Percentiles rank a stretch among this genome's conserved stretches.
These are phyloP conservation scores for Hypoxylon intermedium DNA, from an alignment of 495 filamentous ascomycete genomes.

Conservation along the genomic window DNA sequence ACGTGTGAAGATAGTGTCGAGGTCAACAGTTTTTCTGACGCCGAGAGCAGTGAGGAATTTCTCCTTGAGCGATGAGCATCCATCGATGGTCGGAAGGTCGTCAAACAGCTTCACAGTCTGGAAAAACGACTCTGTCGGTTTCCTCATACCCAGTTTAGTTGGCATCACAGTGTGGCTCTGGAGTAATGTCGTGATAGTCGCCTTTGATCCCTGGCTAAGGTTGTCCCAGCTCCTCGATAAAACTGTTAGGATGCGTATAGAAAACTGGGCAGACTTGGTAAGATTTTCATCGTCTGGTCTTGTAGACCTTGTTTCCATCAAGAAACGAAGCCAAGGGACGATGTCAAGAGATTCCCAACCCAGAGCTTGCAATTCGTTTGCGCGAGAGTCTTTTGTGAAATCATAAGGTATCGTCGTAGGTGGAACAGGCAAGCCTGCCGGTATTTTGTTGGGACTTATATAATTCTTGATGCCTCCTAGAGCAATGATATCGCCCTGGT, in stretches of 20 bases:
- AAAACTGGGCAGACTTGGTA: conserved; percentile 73
- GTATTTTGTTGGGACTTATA: conserved; percentile 75
- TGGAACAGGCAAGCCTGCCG: conserved; percentile 83
- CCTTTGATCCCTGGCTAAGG: conserved; percentile 68
- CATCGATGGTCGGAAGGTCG: conserved; percentile 81
- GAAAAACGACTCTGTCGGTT: conserved; percentile 88
- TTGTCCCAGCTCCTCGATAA: conserved; percentile 89
- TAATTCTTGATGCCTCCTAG: conserved; percentile 77
- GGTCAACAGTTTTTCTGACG: conserved; percentile 85
- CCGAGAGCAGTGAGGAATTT: conserved; percentile 84
- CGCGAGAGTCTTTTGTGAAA: conserved; percentile 64
- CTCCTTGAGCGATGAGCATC: conserved; percentile 81
- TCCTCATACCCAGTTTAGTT: conserved; percentile 88
- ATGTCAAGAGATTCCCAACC: conserved; percentile 84
- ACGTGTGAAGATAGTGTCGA: conserved; percentile 90
- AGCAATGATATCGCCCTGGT: conserved; percentile 70
- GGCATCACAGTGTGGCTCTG: conserved; percentile 79
- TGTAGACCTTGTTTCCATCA: conserved; percentile 66
- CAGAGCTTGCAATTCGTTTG: conserved; percentile 71
- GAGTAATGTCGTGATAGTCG: conserved; percentile 67
- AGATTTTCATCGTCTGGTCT: conserved; percentile 59
- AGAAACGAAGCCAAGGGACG: conserved; percentile 80
- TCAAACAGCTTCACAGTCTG: conserved; percentile 91
- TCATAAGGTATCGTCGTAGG: conserved; percentile 80
- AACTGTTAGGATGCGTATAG: conserved; percentile 76